These are phyloP conservation scores for Drechslerella coelobrocha DNA, from an alignment of 2,329 filamentous ascomycete species.

Conservation along the genomic window DNA sequence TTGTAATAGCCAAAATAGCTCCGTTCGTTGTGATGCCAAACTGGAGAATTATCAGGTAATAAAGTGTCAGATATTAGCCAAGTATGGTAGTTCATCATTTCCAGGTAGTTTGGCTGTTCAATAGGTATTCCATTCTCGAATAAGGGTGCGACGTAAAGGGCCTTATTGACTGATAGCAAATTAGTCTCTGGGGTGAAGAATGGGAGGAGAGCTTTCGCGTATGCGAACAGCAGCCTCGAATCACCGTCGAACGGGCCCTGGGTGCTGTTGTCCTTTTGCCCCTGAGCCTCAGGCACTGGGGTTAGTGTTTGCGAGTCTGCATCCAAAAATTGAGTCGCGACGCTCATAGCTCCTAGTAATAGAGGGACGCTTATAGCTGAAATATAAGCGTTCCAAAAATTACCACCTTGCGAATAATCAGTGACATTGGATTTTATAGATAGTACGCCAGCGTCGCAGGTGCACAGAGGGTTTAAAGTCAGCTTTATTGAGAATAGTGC, in stretches of 20 bases:
- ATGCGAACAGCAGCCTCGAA: not conserved
- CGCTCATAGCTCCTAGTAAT: not conserved
- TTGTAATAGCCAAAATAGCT: not conserved
- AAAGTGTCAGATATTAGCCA: not conserved
- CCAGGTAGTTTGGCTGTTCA: not conserved
- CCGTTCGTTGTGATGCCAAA: not conserved
- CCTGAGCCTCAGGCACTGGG: not conserved
- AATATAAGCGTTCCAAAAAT: not conserved
- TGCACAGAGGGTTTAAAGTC: not conserved
- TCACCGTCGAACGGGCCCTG: not conserved
- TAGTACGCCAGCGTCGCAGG: not conserved
- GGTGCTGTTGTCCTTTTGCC: not conserved
- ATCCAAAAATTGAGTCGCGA: not conserved
- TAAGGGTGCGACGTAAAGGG: not conserved
- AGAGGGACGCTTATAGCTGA: not conserved
- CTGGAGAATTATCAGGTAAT: not conserved
- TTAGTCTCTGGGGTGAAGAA: not conserved
- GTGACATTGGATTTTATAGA: not conserved
- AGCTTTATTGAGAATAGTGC: not conserved
- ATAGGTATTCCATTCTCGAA: not conserved
- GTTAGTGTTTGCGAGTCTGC: not conserved
- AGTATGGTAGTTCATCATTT: not conserved
- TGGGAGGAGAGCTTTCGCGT: not conserved
- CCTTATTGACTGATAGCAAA: not conserved
- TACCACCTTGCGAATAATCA: not conserved